phyloP scores from a whole-genome alignment of 164 flowering plant species.

The Warburgia ugandensis region DNA sequence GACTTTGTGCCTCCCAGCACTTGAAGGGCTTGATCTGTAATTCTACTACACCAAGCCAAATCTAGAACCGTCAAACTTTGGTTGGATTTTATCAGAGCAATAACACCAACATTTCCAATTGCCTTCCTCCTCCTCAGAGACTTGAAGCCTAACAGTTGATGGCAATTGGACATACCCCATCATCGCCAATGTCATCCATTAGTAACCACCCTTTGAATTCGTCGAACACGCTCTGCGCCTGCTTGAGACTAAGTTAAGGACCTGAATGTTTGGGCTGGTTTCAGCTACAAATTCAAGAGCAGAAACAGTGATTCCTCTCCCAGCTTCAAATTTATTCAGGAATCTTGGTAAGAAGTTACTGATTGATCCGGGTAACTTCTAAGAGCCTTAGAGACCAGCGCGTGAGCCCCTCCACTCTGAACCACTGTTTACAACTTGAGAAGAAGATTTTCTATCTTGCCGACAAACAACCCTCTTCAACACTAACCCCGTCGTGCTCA shows the following conservation, averaged over 20 bases:
- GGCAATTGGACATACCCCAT: slow-evolving; percentile 13
- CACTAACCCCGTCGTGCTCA: slow-evolving; percentile 22
- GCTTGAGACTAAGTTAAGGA: slow-evolving; percentile 5
- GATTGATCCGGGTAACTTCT: slow-evolving; percentile 16
- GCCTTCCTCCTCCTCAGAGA: slow-evolving; percentile 10
- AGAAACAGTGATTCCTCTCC: slow-evolving; percentile 6
- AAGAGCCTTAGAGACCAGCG: slow-evolving; percentile 12
- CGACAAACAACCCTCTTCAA: slow-evolving; percentile 1
- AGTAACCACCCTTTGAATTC: slow-evolving; percentile 2
- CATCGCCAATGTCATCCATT: slow-evolving; percentile 7
- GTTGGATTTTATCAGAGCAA: slow-evolving; percentile 8
- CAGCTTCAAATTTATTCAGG: slow-evolving; percentile 16
- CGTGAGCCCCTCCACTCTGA: slow-evolving; percentile 21
- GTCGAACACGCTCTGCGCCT: slow-evolving; percentile 3
- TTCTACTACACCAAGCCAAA: slow-evolving; percentile 6
- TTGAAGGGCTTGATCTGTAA: slow-evolving; percentile 14
- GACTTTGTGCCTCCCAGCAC: slow-evolving; percentile 7
- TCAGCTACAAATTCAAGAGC: slow-evolving; percentile 14
- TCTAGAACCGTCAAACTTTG: slow-evolving; percentile 4
- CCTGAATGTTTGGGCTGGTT: slow-evolving; percentile 9
- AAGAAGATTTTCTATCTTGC: slow-evolving; percentile 16
- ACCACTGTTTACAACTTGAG: slow-evolving; percentile 29
- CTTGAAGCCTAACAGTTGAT: slow-evolving; percentile 2
- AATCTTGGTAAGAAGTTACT: slow-evolving; percentile 21
- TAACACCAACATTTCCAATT: slow-evolving; percentile 10